A percentile compares a stretch with the other conserved stretches of the same genome.
Evolutionary conservation across 1,284 basidiomycete genomes (phyloP).

Genomic region (Heterobasidion irregulare): DNA sequence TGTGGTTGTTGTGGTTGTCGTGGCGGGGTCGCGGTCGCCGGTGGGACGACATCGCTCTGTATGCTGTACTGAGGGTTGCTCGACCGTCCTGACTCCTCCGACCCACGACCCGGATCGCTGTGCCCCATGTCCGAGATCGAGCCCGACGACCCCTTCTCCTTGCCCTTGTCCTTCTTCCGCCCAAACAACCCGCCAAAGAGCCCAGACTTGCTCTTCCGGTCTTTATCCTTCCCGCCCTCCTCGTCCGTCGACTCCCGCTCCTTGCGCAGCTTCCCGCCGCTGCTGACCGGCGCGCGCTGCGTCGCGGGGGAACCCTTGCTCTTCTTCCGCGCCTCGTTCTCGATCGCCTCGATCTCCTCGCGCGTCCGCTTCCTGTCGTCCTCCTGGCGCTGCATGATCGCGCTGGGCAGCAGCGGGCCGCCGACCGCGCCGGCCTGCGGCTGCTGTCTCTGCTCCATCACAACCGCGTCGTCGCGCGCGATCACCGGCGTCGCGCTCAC

Average conservation of each 20-base stretch:
- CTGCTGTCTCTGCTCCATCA: neutral
- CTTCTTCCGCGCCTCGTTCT: slow-evolving; percentile 52
- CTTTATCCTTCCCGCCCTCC: slow-evolving; percentile 37
- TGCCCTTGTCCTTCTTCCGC: slow-evolving; percentile 73
- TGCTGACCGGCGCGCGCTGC: slow-evolving; percentile 12
- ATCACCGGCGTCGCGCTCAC: slow-evolving; percentile 11
- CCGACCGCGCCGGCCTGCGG: neutral
- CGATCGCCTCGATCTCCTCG: slow-evolving; percentile 51
- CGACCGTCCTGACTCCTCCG: slow-evolving; percentile 48
- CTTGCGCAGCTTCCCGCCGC: slow-evolving; percentile 54
- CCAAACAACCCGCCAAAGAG: slow-evolving; percentile 71
- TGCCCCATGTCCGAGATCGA: slow-evolving; percentile 19
- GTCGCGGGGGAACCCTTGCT: slow-evolving; percentile 22
- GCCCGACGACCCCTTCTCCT: slow-evolving; percentile 39
- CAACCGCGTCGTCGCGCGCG: slow-evolving; percentile 7
- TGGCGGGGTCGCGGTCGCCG: slow-evolving; percentile 6
- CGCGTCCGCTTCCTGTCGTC: slow-evolving; percentile 50
- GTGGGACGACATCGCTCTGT: neutral
- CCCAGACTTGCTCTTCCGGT: slow-evolving; percentile 62
- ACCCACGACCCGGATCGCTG: slow-evolving; percentile 27
- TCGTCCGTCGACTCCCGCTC: slow-evolving; percentile 41
- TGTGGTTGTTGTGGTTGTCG: slow-evolving; percentile 11
- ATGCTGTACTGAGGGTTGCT: slow-evolving; percentile 25
- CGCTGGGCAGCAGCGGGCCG: slow-evolving; percentile 36
- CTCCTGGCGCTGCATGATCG: slow-evolving; percentile 41